Percentiles rank a stretch among this genome's conserved stretches.
Evolutionary conservation across 768 basidiomycete species (phyloP).

Genomic region (Termitomyces sp.): DNA sequence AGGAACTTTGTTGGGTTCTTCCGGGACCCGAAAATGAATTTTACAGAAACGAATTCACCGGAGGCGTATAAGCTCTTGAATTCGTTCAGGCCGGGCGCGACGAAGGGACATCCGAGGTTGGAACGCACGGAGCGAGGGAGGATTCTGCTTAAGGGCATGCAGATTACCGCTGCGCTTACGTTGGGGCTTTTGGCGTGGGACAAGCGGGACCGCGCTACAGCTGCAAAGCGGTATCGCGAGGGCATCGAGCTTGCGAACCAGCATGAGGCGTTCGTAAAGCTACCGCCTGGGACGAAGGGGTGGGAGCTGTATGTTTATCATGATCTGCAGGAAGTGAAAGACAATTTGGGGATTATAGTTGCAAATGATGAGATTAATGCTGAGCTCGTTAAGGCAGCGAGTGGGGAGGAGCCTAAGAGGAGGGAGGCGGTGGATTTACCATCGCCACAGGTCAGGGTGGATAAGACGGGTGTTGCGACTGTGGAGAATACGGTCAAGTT

Average conservation of each 20-base stretch:
- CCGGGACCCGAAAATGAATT: slow-evolving; percentile 17
- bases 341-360: slow-evolving; percentile 21
- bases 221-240: slow-evolving; percentile 27
- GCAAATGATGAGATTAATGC: slow-evolving; percentile 19
- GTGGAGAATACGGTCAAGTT: slow-evolving; percentile 14
- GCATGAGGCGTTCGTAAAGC: slow-evolving; percentile 14
- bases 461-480: slow-evolving; percentile 13
- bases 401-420: slow-evolving; percentile 10
- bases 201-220: slow-evolving; percentile 23
- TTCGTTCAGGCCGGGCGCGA: slow-evolving; percentile 19
- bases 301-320: slow-evolving; percentile 17
- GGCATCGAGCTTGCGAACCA: slow-evolving; percentile 24
- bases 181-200: slow-evolving; percentile 28
- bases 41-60: slow-evolving; percentile 18
- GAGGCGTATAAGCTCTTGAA: slow-evolving; percentile 25
- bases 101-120: slow-evolving; percentile 16
- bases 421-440: slow-evolving; percentile 18
- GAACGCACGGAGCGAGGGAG: slow-evolving; percentile 15
- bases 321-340: slow-evolving; percentile 17
- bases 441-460: slow-evolving; percentile 14
- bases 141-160: slow-evolving; percentile 27
- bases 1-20: slow-evolving; percentile 24
- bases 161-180: slow-evolving; percentile 22
- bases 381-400: slow-evolving; percentile 1
- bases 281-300: slow-evolving; percentile 12